A percentile compares a stretch with the other conserved stretches of the same genome.
Conservation (phyloP, 768 basidiomycete species). For the Crassisporium funariophilum region DNA sequence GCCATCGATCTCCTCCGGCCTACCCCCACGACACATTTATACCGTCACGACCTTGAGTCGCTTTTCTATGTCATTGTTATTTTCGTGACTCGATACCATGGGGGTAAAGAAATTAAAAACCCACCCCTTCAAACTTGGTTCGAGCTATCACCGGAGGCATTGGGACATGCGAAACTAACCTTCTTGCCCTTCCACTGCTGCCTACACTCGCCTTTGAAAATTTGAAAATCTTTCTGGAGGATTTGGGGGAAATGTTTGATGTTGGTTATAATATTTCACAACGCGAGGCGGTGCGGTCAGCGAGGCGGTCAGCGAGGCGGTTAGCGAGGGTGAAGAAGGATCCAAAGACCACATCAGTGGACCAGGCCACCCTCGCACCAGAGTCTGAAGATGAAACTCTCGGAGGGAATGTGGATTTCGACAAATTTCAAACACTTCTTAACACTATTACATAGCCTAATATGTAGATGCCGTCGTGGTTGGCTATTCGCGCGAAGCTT, state of each 20-base stretch:
- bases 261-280: neutral
- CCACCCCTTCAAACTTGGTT: neutral
- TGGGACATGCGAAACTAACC: neutral
- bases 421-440: too few species aligned
- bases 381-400: neutral
- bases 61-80: constrained; percentile 12
- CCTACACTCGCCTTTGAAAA: neutral
- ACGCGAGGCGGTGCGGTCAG: too few species aligned
- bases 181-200: neutral
- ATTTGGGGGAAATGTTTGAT: neutral
- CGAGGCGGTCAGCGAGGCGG: neutral
- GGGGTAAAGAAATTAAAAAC: neutral
- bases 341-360: neutral
- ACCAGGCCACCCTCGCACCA: neutral
- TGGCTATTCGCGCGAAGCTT: too few species aligned
- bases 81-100: constrained; percentile 1
- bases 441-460: too few species aligned
- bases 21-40: constrained; percentile 2
- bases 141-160: neutral
- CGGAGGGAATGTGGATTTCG: constrained; percentile 1
- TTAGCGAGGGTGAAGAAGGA: neutral
- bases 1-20: constrained; percentile 20
- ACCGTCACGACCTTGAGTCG: constrained; percentile 16
- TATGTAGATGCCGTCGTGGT: too few species aligned
- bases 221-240: neutral